Percentiles rank a stretch among this genome's conserved stretches.
Evolutionary conservation across 352 stramenopile species (phyloP).

Genomic region (Phytophthora agathidicida): DNA sequence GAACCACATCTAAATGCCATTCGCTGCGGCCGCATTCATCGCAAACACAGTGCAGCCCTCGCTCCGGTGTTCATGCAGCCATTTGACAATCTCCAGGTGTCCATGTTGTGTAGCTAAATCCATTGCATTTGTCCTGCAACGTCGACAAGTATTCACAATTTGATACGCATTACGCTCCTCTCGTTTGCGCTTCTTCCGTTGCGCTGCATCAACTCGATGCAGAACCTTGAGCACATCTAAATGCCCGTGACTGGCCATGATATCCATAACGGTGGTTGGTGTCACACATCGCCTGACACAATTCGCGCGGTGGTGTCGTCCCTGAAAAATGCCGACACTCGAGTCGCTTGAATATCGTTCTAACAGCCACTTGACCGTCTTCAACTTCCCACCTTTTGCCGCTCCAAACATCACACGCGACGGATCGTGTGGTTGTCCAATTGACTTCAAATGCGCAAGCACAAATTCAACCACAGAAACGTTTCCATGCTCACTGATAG

Average conservation of each 20-base stretch:
- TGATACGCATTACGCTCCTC: neutral
- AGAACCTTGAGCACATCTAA: neutral
- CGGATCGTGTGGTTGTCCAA: too few species aligned
- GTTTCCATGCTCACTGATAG: too few species aligned
- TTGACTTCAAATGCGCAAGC: too few species aligned
- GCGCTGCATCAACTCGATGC: neutral
- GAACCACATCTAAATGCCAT: neutral
- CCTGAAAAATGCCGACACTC: too few species aligned
- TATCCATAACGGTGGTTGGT: neutral
- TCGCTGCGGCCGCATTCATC: neutral
- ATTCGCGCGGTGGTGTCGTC: too few species aligned
- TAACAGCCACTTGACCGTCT: too few species aligned
- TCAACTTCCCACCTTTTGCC: too few species aligned
- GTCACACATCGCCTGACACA: too few species aligned
- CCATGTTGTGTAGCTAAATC: neutral
- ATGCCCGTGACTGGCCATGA: neutral
- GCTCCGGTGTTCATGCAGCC: conserved; percentile 7
- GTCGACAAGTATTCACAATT: neutral
- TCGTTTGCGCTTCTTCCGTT: neutral
- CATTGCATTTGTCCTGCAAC: neutral
- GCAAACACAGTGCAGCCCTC: neutral
- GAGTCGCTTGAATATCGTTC: too few species aligned
- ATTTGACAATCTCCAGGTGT: neutral
- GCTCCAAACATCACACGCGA: too few species aligned
- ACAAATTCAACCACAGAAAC: too few species aligned